Evolutionary conservation across 805 yeast species (phyloP), one percentile per base, ranked within the genome.

Genomic region (Schizosaccharomyces octosporus): DNA sequence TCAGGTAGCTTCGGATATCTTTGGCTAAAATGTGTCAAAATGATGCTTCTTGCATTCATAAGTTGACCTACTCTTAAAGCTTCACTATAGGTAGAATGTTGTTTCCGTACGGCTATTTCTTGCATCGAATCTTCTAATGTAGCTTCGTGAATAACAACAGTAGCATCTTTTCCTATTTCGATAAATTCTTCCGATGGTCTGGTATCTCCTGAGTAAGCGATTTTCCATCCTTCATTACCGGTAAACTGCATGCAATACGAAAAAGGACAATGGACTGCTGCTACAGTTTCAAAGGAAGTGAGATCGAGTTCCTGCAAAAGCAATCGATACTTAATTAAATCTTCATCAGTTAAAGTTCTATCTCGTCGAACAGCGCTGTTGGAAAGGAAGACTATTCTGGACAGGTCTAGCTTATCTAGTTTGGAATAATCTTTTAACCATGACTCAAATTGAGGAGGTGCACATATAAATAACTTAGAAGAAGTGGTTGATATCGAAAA

Each of bases 151-250:
- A 93, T 82, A 63, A 93, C 75, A 59, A 93, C 70, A 68, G 87
- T 90, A 32, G 87, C 79, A 13, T 74, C 70, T 24, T 68, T 63
- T 1, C 96, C 97, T 61, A 86, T 78, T 1, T 72, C 75, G 0
- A 84, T 79, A 71, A 88, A 88, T 55, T 67, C 69, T 59, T 70
- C 72, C 64, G 81, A 82, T 0, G 98, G 98, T 66, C 97, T 79
- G 0, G 97, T 87, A 69, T 93, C 99, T 15, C 99, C 99, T 1
- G 97, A 87, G 69, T 86, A 93, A 0, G 96, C 83, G 0, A 89
- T 75, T 66, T 80, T 84, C 74, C 87, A 87, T 63, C 11, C 57
- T 2, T 61, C 61, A 5, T 60, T 62, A 62, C 83, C 78, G 1
- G 76, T 69, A 11, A 89, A 74, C 0, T 80, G 70, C 54, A 82